Base-by-base conservation (phyloP, 805 yeast species). In the Monosporozyma unispora region DNA sequence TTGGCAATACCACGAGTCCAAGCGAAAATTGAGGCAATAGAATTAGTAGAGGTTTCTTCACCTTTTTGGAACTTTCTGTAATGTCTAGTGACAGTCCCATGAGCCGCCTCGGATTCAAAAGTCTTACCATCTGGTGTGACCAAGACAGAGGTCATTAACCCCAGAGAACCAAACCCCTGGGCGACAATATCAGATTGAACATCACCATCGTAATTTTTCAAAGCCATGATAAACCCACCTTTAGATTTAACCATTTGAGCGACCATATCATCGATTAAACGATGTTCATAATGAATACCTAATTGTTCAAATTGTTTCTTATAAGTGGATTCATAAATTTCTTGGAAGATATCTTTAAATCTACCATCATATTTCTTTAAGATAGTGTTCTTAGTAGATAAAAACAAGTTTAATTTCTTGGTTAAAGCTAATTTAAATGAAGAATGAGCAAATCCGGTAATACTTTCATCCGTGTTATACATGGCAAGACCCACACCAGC, bases 11-110 rank as follows among this genome's bases (percentile, higher is more conserved):
- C 93, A 70, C 90, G 78, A n/a, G 89, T 67, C 93, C 93, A 85
- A 28, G 93, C 93, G 59, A 84, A 85, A 51, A 85, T 85, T 18
- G 89, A 82, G 4, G 93, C 93, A 67, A 85, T 85, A 7, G 93
- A 84, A 70, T 85, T 85, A 48, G 93, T 85, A 4, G 90, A 83
- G 8, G 93, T 85, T 65, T 83, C 87, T 63, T 84, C 81, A 54
- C 91, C 91, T 62, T 79, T 79, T 69, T 85, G 91, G 59, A 82
- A 80, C 67, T 80, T 85, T 77, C 91, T 82, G 71, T 73, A 85
- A 64, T 85, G 93, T 77, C 93, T 81, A 29, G 93, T 85, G 54
- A 85, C 93, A 16, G 93, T 85, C 59, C 93, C 93, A 62, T 85
- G 93, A 31, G 93, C 93, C 52, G 91, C 91, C 67, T 85, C 93